phyloP scores from a whole-genome alignment of 257 asterid species.

The Lycium barbarum region DNA sequence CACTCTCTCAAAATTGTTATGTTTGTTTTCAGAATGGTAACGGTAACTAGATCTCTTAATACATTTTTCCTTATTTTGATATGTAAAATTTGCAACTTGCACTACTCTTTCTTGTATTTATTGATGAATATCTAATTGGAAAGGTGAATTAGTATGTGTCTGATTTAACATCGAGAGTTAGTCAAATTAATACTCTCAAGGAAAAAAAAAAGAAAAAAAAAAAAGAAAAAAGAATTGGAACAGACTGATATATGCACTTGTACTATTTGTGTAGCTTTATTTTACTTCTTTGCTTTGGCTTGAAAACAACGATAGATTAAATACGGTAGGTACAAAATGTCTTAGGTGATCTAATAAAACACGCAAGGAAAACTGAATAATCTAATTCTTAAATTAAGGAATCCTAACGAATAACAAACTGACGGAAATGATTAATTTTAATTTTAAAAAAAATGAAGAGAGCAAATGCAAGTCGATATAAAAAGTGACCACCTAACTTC shows the following conservation, averaged over 20 bases:
- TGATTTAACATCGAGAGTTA: neutral
- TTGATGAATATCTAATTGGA: neutral
- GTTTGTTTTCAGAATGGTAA: neutral
- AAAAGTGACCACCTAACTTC: neutral
- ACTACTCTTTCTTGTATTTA: neutral
- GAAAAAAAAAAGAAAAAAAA: too few relatives aligned
- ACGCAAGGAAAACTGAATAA: neutral
- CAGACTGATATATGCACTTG: too few relatives aligned
- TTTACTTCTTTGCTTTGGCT: neutral
- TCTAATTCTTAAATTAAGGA: neutral
- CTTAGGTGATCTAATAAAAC: neutral
- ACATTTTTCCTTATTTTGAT: neutral
- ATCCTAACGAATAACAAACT: neutral
- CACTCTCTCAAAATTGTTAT: neutral
- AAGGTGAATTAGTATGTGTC: too few relatives aligned
- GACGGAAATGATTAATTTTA: neutral
- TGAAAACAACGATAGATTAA: slow-evolving; percentile 19
- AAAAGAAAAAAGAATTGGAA: neutral
- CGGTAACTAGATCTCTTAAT: neutral
- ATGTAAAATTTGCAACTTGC: neutral
- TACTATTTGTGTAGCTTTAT: neutral
- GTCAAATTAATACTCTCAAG: neutral
- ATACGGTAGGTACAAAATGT: neutral
- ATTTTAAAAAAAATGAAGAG: neutral
- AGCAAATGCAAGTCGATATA: neutral